Conservation (phyloP, 208 protist genomes). For the Trichomonas vaginalis region DNA sequence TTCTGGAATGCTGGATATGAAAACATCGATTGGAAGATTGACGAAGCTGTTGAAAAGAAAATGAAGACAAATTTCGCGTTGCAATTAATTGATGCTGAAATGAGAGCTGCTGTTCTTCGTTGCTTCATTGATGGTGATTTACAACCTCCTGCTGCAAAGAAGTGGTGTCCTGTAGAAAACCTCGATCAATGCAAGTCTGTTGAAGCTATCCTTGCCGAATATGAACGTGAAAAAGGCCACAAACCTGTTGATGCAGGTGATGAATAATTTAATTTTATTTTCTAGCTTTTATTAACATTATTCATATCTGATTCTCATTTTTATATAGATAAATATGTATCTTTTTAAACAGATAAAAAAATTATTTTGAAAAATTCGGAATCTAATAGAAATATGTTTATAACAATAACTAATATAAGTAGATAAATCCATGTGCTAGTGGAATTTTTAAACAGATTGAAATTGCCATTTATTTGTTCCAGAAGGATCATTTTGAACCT, state of each 20-base stretch:
- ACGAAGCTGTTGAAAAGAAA: not conserved
- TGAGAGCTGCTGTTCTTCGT: not conserved
- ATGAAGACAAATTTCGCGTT: not conserved
- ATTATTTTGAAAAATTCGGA: no score
- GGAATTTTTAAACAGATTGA: not conserved
- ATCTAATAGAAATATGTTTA: no score
- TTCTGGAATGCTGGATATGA: constrained; percentile 14
- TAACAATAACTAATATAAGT: no score
- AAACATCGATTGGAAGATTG: not conserved
- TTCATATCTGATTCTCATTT: no score
- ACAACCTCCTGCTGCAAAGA: not conserved
- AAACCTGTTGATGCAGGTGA: not conserved
- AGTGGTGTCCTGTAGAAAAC: not conserved
- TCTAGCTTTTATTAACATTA: no score
- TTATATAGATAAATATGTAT: no score
- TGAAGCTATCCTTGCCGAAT: not conserved
- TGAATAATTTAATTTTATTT: not conserved
- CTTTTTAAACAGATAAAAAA: no score
- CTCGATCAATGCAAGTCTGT: not conserved
- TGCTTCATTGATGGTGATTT: not conserved
- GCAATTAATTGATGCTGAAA: not conserved
- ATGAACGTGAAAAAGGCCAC: not conserved
- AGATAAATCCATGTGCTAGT: no score
- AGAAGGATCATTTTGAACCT: not conserved
- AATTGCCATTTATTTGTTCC: not conserved